Base-by-base conservation (phyloP, 805 yeast genomes). In the Debaryomyces maramus region DNA sequence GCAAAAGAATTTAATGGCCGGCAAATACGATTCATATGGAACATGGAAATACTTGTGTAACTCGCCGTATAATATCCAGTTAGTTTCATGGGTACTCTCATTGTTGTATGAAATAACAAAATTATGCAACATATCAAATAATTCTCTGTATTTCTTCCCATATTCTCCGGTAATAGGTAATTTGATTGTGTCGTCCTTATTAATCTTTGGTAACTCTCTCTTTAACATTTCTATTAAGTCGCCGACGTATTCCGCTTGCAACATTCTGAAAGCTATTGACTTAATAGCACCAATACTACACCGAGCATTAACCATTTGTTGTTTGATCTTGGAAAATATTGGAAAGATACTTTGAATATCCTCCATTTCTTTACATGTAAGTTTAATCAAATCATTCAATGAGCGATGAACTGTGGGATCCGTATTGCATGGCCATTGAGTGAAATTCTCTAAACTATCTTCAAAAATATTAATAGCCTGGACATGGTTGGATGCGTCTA, bases 51-150 rank as follows among this genome's bases (percentile, higher is more conserved):
- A 72, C 47, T 72, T 65, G 50, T 77, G 76, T 32, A 85, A 51
- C 39, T 74, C 77, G 3, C 78, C 78, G 47, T 80, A 84, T 4
- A 84, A 60, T 5, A 70, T 71, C 83, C 79, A 73, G 46, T 84
- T 83, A 0, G 80, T 75, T 41, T 72, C 74, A 16, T 45, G 45
- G 0, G 68, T 54, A 3, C 45, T 36, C 34, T 70, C 72, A 20
- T 52, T 51, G 5, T 45, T 51, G 46, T 60, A 64, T 0, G 52
- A 43, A 15, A 60, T 48, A 5, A 63, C 69, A 50, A 60, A 67
- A 3, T 45, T 45, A 43, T 63, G 65, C 13, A 70, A 47, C 5
- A 36, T 32, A 8, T 55, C 45, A 32, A 68, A 69, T 1, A 70
- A 50, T 6, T 47, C 44, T 5, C 46, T 40, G 46, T 70, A 65